A percentile compares a stretch with the other conserved stretches of the same genome.
Conservation (phyloP, 208 protist species). For the Leishmania guyanensis region DNA sequence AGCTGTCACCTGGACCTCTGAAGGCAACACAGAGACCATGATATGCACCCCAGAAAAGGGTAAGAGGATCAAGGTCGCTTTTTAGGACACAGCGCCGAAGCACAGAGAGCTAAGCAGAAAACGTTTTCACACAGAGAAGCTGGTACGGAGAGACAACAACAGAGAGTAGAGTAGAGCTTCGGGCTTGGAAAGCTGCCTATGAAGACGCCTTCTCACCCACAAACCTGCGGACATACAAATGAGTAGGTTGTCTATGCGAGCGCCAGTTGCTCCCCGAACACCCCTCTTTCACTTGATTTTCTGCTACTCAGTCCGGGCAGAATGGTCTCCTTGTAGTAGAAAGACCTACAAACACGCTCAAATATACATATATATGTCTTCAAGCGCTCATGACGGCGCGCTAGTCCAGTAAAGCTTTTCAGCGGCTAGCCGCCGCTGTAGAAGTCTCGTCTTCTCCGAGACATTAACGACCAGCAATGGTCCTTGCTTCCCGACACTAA, state of each 20-base stretch:
- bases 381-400: constrained; percentile 1
- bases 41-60: background rate
- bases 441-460: constrained; percentile 3
- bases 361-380: background rate
- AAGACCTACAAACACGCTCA: background rate
- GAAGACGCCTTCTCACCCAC: background rate
- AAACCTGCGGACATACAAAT: background rate
- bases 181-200: background rate
- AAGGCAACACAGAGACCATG: background rate
- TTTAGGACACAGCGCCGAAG: background rate
- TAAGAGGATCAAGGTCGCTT: background rate
- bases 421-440: constrained; percentile 12
- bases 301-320: background rate
- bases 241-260: background rate
- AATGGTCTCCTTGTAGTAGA: background rate
- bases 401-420: constrained; percentile 43
- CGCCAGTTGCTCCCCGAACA: background rate
- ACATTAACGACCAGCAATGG: constrained; percentile 43
- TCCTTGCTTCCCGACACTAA: constrained; percentile 45
- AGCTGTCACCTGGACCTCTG: background rate
- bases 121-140: background rate
- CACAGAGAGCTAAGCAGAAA: background rate
- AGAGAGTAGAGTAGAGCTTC: background rate
- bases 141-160: background rate
- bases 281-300: background rate